These are phyloP conservation scores for Lipomyces sp. DNA, from an alignment of 805 yeast species.

Conservation along the genomic window DNA sequence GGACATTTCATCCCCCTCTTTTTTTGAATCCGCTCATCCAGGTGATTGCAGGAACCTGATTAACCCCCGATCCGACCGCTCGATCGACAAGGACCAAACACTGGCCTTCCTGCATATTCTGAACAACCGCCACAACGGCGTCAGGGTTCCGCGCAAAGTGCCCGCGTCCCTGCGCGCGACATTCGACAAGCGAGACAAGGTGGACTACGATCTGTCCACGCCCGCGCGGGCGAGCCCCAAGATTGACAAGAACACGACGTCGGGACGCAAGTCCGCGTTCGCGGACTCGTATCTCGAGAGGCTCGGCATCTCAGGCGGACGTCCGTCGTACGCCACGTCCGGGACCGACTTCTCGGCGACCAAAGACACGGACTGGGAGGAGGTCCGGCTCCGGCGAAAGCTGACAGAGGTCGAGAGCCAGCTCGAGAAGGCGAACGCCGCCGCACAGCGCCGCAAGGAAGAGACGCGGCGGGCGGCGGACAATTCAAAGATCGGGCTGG, in stretches of 20 bases:
- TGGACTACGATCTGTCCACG: conserved; percentile 28
- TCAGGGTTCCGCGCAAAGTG: conserved; percentile 87
- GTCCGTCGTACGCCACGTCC: conserved; percentile 38
- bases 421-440: conserved; percentile 54
- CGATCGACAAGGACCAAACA: conserved; percentile 91
- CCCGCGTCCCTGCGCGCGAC: conserved; percentile 90
- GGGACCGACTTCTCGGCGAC: conserved; percentile 72
- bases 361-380: conserved; percentile 87
- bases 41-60: conserved; percentile 56
- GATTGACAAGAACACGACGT: conserved; percentile 4
- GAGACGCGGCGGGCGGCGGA: conserved; percentile 28
- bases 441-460: conserved; percentile 42
- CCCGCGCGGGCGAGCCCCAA: conserved; percentile 1
- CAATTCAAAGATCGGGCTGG: conserved; percentile 37
- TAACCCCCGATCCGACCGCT: conserved; percentile 80
- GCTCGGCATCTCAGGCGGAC: conserved; percentile 34
- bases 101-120: conserved; percentile 84
- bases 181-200: conserved; percentile 71
- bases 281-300: conserved; percentile 35
- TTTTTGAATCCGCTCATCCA: no score
- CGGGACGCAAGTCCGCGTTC: conserved; percentile 29
- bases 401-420: conserved; percentile 69
- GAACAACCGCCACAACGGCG: conserved; percentile 82
- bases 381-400: conserved; percentile 75
- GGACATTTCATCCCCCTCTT: no score